Conservation (phyloP, 441 rosid species). For the Flueggea neowawraea region DNA sequence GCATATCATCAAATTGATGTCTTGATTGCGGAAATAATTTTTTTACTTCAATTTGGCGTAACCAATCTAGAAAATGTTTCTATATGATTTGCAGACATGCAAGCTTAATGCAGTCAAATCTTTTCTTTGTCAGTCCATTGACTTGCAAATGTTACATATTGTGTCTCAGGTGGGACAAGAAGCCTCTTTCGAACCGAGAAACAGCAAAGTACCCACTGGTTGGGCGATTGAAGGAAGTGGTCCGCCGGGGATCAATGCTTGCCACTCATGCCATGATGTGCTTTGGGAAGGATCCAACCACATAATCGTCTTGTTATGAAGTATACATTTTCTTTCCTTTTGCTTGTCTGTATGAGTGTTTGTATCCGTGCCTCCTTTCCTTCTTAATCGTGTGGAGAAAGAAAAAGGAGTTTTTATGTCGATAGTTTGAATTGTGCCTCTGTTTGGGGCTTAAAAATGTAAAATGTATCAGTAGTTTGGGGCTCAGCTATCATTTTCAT, state of each 20-base stretch:
- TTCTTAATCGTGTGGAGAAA: no score
- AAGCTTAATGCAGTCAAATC: background rate
- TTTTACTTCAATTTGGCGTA: no score
- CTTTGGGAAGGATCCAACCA: conserved; percentile 70
- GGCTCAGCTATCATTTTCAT: no score
- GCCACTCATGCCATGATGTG: conserved; percentile 92
- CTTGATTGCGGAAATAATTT: no score
- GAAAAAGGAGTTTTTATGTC: no score
- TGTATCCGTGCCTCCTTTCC: no score
- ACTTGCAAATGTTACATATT: background rate
- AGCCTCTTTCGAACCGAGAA: conserved; percentile 64
- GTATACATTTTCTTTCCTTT: background rate
- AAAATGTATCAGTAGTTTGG: no score
- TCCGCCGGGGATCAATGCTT: conserved; percentile 78
- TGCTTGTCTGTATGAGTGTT: background rate
- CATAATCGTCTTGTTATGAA: background rate
- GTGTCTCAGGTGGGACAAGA: conserved; percentile 74
- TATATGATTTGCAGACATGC: background rate
- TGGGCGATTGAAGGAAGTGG: conserved; percentile 53
- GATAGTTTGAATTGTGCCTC: no score
- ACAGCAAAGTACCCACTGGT: conserved; percentile 48
- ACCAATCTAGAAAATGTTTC: no score
- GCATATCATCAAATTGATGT: no score
- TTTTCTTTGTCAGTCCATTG: background rate
- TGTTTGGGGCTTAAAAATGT: no score